A percentile compares a stretch with the other conserved stretches of the same genome.
phyloP scores from a whole-genome alignment of 176 grass and related monocot genomes.

The Eragrostis nindensis region DNA sequence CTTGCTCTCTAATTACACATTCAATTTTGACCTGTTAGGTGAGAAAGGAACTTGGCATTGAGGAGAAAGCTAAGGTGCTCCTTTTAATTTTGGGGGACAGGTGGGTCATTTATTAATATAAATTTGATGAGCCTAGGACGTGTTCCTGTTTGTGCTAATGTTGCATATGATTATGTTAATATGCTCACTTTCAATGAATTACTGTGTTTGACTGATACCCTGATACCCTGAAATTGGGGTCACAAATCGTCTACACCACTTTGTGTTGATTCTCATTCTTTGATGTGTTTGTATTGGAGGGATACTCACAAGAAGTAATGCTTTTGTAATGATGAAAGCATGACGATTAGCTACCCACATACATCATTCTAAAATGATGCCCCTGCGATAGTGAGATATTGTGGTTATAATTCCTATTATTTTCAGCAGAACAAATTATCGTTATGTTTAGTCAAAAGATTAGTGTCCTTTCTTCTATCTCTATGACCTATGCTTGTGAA shows the following conservation, averaged over 20 bases:
- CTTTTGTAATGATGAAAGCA: background rate
- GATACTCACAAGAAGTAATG: slow-evolving; percentile 5
- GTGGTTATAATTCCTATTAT: slow-evolving; percentile 10
- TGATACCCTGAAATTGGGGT: background rate
- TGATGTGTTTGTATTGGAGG: background rate
- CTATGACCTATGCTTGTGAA: background rate
- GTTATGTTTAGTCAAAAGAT: slow-evolving; percentile 21
- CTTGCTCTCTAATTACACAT: slow-evolving; percentile 36
- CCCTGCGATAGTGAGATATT: background rate
- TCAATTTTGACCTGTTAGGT: slow-evolving; percentile 56
- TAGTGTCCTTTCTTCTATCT: background rate
- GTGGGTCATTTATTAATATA: slow-evolving; percentile 37
- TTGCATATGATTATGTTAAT: slow-evolving; percentile 15
- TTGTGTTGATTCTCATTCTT: slow-evolving; percentile 23
- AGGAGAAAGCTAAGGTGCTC: slow-evolving; percentile 81
- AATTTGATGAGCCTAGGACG: slow-evolving; percentile 16
- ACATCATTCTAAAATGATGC: slow-evolving; percentile 14
- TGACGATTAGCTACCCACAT: background rate
- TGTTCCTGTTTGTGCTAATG: slow-evolving; percentile 8
- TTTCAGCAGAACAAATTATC: background rate
- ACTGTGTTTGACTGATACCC: background rate
- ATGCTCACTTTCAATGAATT: background rate
- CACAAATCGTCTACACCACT: background rate
- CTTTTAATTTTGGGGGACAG: slow-evolving; percentile 99
- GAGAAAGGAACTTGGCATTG: slow-evolving; percentile 80